Base-by-base conservation (phyloP, 441 rosid genomes). In the Adansonia gregorii region DNA sequence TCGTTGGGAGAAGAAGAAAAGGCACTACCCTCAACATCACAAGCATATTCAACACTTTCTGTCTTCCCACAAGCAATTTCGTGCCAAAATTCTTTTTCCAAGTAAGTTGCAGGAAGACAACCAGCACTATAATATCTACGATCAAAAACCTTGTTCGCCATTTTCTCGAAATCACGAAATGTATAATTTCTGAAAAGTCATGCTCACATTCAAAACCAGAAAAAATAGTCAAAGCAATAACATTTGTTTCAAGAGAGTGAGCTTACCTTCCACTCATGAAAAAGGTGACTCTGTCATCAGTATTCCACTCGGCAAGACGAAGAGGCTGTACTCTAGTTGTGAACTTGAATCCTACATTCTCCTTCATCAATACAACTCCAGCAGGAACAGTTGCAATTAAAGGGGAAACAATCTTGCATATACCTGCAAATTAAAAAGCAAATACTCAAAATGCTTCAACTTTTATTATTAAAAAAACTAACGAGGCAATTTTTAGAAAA, bases 1-100 rank as follows among this genome's bases (percentile, higher is more conserved):
- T 95, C 99, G 78, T 78, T 78, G 79, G 90, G 86, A 80, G 91
- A 91, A 74, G 97, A 95, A 82, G 99, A 95, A 83, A 95, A 97
- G 82, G 99, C 99, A 82, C 94, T 95, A 77, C 99, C 99, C 82
- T 97, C 99, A 87, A 97, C 99, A 86, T 97, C 98, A 73, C 99
- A 97, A 69, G 99, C 99, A 89, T 97, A 97, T 86, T 97, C 99
- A 87, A 97, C 99, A 70, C 92, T 82, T 86, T 97, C 99, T 67
- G 91, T 92, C 94, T 91, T 95, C 83, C 99, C 99, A 85, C 88
- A 85, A 15, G 92, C 90, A 82, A 97, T 95, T 90, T 97, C 99
- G 81, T 91, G 83, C 99, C 99, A 97, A 88, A 97, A 97, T 85
- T 97, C 97, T 87, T 97, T 93, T 89, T 97, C 99, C 99, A 95